Percentiles rank a stretch among this genome's conserved stretches.
Evolutionary conservation across 768 basidiomycete species (phyloP).

Genomic region (Mycena albidolilacea): DNA sequence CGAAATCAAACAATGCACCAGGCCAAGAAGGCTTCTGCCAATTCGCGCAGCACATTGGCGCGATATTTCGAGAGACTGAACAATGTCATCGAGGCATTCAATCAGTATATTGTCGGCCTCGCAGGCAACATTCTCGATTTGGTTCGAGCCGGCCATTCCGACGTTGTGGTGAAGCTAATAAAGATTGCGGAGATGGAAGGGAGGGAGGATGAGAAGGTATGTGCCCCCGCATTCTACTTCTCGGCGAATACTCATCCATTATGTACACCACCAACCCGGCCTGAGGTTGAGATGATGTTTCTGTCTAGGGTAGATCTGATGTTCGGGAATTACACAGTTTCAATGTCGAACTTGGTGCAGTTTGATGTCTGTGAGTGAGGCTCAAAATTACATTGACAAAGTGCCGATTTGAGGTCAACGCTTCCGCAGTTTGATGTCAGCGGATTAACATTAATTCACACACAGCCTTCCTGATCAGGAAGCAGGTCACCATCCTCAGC

Average conservation of each 20-base stretch:
- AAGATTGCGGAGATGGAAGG: conserved; percentile 97
- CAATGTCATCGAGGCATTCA: conserved; percentile 85
- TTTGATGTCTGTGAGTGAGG: no score
- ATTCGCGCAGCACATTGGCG: conserved; percentile 76
- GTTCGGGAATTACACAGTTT: no score
- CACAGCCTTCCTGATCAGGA: no score
- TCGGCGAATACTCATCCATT: conserved; percentile 15
- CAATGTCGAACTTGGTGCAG: no score
- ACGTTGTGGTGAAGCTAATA: conserved; percentile 91
- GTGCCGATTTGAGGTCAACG: no score
- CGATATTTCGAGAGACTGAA: conserved; percentile 91
- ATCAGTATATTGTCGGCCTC: conserved; percentile 85
- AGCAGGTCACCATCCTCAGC: no score
- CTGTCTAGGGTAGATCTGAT: no score
- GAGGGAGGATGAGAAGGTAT: conserved; percentile 93
- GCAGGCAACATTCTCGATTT: conserved; percentile 85
- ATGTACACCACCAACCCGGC: no score
- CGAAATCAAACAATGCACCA: conserved; percentile 96
- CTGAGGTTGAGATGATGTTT: no score
- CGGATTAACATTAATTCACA: no score
- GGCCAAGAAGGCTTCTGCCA: conserved; percentile 85
- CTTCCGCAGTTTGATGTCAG: no score
- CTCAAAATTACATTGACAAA: no score
- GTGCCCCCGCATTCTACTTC: conserved; percentile 10
- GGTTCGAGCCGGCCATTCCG: conserved; percentile 82